Conservation (phyloP, 2,329 filamentous ascomycete genomes). For the Pyrenophora tritici-repentis region DNA sequence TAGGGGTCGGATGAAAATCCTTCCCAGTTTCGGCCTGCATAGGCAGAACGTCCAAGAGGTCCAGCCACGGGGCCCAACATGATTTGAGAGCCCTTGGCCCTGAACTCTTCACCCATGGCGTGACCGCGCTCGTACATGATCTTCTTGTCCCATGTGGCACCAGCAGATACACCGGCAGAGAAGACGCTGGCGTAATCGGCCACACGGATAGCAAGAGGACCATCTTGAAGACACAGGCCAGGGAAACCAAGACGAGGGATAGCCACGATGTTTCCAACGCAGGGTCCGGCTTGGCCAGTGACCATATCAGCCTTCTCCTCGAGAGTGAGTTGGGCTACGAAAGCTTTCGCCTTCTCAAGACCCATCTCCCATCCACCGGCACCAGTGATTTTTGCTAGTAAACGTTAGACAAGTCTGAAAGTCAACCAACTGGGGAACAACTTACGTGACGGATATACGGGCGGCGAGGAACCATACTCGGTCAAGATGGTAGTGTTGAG, state of each 20-base stretch:
- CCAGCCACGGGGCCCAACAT: constrained; percentile 57
- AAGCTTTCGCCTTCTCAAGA: constrained; percentile 39
- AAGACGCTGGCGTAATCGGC: constrained; percentile 47
- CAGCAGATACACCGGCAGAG: constrained; percentile 47
- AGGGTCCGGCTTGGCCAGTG: constrained; percentile 53
- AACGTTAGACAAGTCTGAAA: constrained; percentile 45
- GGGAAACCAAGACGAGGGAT: constrained; percentile 47
- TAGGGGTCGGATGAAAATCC: constrained; percentile 52
- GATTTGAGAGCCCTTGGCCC: constrained; percentile 48
- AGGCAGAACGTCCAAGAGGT: constrained; percentile 50
- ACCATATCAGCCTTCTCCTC: constrained; percentile 45
- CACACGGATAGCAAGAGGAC: constrained; percentile 43
- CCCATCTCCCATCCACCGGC: constrained; percentile 41
- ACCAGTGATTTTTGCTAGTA: constrained; percentile 35
- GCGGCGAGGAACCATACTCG: constrained; percentile 35
- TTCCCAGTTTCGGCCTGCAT: constrained; percentile 53
- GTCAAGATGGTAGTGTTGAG: constrained; percentile 37
- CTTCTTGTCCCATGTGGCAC: constrained; percentile 47
- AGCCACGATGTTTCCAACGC: constrained; percentile 58
- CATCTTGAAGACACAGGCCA: constrained; percentile 50
- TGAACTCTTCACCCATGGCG: constrained; percentile 46
- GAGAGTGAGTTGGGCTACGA: constrained; percentile 36
- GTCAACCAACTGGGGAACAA: neutral
- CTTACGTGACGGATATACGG: constrained; percentile 39
- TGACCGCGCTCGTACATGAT: constrained; percentile 46